Evolutionary conservation across 306 rosid genomes (phyloP).

Genomic region (Gastrolobium bilobum): DNA sequence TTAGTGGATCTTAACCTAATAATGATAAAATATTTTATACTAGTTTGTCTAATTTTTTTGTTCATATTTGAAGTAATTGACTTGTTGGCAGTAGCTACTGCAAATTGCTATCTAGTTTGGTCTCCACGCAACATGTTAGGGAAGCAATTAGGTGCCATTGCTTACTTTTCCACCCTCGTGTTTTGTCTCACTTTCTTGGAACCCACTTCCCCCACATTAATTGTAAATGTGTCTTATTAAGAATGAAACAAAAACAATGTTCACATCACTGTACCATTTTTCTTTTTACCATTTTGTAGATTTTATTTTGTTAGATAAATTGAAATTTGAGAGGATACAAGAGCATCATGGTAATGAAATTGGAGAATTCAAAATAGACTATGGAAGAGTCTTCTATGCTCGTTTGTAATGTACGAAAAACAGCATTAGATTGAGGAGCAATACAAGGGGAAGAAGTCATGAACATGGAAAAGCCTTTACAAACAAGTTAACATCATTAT

Average conservation of each 20-base stretch:
- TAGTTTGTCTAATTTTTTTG: conserved; percentile 22
- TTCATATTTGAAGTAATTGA: conserved; percentile 41
- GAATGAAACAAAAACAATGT: conserved; percentile 2
- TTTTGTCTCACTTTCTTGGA: neutral
- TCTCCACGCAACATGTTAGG: neutral
- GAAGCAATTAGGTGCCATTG: neutral
- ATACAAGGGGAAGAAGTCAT: conserved; percentile 1
- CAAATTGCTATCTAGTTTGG: conserved; percentile 1
- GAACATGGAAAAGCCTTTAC: conserved; percentile 23
- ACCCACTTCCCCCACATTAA: neutral
- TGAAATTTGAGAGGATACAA: neutral
- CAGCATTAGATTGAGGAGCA: conserved; percentile 34
- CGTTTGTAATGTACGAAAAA: neutral
- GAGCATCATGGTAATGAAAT: neutral
- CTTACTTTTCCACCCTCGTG: neutral
- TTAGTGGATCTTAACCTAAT: conserved; percentile 30
- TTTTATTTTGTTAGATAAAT: neutral
- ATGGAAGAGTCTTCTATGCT: neutral
- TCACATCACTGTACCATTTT: neutral
- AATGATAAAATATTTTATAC: neutral
- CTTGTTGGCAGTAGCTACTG: neutral
- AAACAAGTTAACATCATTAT: neutral
- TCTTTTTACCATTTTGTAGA: neutral
- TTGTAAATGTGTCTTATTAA: neutral
- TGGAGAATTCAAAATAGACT: neutral